Conservation (phyloP, 2,329 filamentous ascomycete genomes). For the Pseudogymnoascus sp. region DNA sequence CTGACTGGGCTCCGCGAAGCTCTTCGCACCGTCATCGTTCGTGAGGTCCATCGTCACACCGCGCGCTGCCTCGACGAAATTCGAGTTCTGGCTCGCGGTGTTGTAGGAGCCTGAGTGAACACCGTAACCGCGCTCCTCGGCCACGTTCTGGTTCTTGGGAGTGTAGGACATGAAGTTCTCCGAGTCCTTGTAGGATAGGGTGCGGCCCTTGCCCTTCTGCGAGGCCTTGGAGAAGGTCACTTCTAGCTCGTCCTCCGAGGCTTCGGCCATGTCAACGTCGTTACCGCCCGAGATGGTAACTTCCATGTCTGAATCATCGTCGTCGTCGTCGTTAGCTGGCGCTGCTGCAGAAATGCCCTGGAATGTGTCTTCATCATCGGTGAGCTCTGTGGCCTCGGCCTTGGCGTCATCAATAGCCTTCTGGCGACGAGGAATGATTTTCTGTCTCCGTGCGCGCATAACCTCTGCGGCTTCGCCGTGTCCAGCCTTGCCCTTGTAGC, state of each 20-base stretch:
- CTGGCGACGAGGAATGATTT: conserved; percentile 51
- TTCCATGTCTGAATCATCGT: conserved; percentile 34
- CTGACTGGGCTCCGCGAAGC: conserved; percentile 70
- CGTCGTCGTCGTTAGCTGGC: conserved; percentile 15
- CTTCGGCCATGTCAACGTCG: conserved; percentile 50
- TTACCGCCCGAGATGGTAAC: conserved; percentile 28
- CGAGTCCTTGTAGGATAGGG: conserved; percentile 66
- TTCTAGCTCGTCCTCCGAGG: conserved; percentile 57
- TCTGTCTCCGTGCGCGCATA: conserved; percentile 65
- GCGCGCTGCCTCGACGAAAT: conserved; percentile 84
- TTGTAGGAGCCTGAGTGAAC: conserved; percentile 70
- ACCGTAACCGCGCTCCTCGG: conserved; percentile 87
- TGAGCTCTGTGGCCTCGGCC: conserved; percentile 30
- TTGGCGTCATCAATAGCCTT: conserved; percentile 36
- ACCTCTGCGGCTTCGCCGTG: conserved; percentile 63
- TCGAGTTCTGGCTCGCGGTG: conserved; percentile 45
- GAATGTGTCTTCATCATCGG: conserved; percentile 24
- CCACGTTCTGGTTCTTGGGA: conserved; percentile 70
- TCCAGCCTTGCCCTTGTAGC: conserved; percentile 59
- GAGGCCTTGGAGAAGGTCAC: conserved; percentile 60
- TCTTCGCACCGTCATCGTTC: conserved; percentile 75
- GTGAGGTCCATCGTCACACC: conserved; percentile 85
- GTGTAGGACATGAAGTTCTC: conserved; percentile 97
- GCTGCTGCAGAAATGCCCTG: conserved; percentile 11
- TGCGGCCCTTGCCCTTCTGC: conserved; percentile 47